Conservation (phyloP, 352 stramenopile species). For the Discostella stelligera region DNA sequence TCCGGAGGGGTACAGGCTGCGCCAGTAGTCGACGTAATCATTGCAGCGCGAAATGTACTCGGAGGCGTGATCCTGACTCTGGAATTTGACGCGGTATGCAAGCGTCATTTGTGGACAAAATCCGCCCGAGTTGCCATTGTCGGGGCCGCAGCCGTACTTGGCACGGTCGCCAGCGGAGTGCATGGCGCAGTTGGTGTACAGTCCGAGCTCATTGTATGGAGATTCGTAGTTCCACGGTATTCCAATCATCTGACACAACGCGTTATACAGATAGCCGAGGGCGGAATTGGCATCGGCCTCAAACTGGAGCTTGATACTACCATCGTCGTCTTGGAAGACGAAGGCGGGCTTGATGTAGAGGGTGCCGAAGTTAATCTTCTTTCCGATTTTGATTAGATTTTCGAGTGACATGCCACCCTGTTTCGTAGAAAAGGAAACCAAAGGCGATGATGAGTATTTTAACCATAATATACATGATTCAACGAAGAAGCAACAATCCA, state of each 20-base stretch:
- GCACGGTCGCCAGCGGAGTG: conserved; percentile 74
- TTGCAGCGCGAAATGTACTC: conserved; percentile 73
- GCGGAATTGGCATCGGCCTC: conserved; percentile 73
- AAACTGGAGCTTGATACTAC: conserved; percentile 81
- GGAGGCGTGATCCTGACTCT: conserved; percentile 56
- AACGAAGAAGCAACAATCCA: conserved; percentile 4
- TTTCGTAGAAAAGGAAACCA: conserved; percentile 3
- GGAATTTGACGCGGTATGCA: conserved; percentile 67
- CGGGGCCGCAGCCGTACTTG: conserved; percentile 74
- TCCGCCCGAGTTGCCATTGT: conserved; percentile 48
- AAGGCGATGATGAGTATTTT: too few relatives aligned
- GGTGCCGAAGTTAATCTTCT: conserved; percentile 78
- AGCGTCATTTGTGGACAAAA: conserved; percentile 82
- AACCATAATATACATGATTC: conserved; percentile 52
- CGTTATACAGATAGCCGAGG: conserved; percentile 78
- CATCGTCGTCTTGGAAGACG: conserved; percentile 77
- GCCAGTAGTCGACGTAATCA: conserved; percentile 81
- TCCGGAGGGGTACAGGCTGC: conserved; percentile 70
- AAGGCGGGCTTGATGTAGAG: conserved; percentile 83
- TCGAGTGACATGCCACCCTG: conserved; percentile 72
- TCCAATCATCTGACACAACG: conserved; percentile 75
- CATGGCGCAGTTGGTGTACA: conserved; percentile 80
- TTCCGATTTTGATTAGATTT: conserved; percentile 74
- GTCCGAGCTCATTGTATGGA: conserved; percentile 62
- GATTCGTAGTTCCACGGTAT: conserved; percentile 81